Evolutionary conservation across 106 monocot genomes (phyloP).

Genomic region (Agapanthus africanus): DNA sequence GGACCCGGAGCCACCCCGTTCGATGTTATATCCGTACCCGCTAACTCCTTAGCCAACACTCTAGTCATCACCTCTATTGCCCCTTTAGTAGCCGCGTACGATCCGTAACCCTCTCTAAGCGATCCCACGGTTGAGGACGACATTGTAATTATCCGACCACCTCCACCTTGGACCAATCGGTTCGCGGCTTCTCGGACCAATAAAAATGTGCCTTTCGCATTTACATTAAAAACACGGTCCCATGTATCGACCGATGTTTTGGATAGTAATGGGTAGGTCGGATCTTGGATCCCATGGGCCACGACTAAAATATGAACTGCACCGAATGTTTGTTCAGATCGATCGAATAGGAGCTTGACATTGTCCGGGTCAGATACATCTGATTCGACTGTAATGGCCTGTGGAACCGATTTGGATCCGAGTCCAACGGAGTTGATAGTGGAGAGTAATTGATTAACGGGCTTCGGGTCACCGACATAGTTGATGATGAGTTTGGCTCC

Average conservation of each 20-base stretch:
- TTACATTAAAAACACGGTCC: conserved; percentile 10
- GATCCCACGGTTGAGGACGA: conserved; percentile 23
- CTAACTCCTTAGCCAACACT: conserved; percentile 26
- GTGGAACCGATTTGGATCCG: neutral
- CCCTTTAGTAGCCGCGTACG: conserved; percentile 14
- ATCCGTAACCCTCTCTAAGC: conserved; percentile 13
- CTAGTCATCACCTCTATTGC: conserved; percentile 19
- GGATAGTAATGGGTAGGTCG: conserved; percentile 4
- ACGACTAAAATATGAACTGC: conserved; percentile 8
- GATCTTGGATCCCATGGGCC: conserved; percentile 11
- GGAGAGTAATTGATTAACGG: neutral
- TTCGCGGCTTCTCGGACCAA: conserved; percentile 16
- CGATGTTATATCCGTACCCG: conserved; percentile 17
- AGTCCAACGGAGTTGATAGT: neutral
- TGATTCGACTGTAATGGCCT: conserved; percentile 12
- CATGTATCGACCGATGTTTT: conserved; percentile 1
- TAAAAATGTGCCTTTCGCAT: conserved; percentile 16
- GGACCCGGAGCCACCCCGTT: conserved; percentile 25
- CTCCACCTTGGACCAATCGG: conserved; percentile 12
- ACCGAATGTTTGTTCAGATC: conserved; percentile 14
- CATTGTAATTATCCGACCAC: conserved; percentile 18
- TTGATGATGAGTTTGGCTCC: conserved; percentile 12
- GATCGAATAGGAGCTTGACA: conserved; percentile 15
- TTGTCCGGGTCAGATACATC: conserved; percentile 11
- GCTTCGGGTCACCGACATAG: conserved; percentile 16